Evolutionary conservation across 441 rosid species (phyloP).

Genomic region (Pelargonium citronellum): DNA sequence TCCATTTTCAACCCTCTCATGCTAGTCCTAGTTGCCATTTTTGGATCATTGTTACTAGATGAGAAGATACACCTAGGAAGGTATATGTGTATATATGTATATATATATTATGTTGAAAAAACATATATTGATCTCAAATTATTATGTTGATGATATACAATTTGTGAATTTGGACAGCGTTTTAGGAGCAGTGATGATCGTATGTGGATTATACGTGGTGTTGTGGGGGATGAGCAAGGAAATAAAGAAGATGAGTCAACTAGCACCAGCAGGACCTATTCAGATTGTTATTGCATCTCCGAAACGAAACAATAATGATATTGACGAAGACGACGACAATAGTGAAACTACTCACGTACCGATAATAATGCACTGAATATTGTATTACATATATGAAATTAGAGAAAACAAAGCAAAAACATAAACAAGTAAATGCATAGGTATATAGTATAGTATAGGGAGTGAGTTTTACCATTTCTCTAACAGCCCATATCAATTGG

Average conservation of each 20-base stretch:
- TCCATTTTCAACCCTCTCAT: conserved; percentile 28
- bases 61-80: conserved; percentile 29
- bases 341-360: background rate
- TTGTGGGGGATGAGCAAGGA: conserved; percentile 32
- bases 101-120: background rate
- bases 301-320: background rate
- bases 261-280: background rate
- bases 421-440: no score
- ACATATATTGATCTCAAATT: background rate
- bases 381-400: no score
- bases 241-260: background rate
- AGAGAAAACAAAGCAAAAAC: no score
- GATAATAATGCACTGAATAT: background rate
- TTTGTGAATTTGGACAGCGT: conserved; percentile 16
- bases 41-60: conserved; percentile 20
- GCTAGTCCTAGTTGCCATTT: conserved; percentile 22
- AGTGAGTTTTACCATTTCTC: no score
- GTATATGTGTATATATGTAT: conserved; percentile 5
- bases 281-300: conserved; percentile 9
- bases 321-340: background rate
- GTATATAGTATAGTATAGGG: no score
- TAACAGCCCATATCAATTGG: no score
- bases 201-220: conserved; percentile 24
- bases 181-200: conserved; percentile 27
- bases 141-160: background rate